Base-by-base conservation (phyloP, 495 filamentous ascomycete species). In the Tuber brumale region DNA sequence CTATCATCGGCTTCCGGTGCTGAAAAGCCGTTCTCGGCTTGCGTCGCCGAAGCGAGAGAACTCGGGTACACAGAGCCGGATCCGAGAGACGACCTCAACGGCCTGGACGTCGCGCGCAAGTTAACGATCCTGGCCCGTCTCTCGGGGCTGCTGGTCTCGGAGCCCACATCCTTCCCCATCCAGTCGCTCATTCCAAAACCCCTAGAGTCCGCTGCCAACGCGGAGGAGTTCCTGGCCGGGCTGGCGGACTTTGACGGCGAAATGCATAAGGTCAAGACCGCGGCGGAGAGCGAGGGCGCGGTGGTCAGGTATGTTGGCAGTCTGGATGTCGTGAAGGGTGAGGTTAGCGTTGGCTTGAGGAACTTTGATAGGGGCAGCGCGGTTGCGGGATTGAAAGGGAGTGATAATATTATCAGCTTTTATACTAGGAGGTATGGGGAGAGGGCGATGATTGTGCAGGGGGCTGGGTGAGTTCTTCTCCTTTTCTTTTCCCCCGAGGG, bases 41-140 rank as follows among this genome's bases (percentile, higher is more conserved):
- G 95, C 76, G 95, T 97, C 35, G 88, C 88, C 77, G 92, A 94
- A 84, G 95, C 95, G 45, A 95, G 97, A 86, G 91, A 94, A 72
- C 85, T 95, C n/a, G 95, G 96, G 27, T 99, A 94, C 85, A 99
- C 95, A 19, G 95, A 99, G 86, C 95, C 95, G 2, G 95, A 98
- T 83, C 95, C 95, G 66, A 88, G 95, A 66, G 95, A 98, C 84
- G 95, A 98, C 81, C 87, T 99, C 80, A 97, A 99, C 85, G 95
- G 95, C 18, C 87, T 97, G 82, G 95, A 99, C 83, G 95, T 99
- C 37, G 95, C 95, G 41, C 88, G 95, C n/a, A 99, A 99, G 85
- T 87, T 97, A 78, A 97, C 94, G 41, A 98, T 98, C 76, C 87
- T 97, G 66, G 95, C 94, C 46, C 88, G 95, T 31, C 83, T 97